Conservation (phyloP, 2,329 filamentous ascomycete genomes). For the Colletotrichum camelliae region DNA sequence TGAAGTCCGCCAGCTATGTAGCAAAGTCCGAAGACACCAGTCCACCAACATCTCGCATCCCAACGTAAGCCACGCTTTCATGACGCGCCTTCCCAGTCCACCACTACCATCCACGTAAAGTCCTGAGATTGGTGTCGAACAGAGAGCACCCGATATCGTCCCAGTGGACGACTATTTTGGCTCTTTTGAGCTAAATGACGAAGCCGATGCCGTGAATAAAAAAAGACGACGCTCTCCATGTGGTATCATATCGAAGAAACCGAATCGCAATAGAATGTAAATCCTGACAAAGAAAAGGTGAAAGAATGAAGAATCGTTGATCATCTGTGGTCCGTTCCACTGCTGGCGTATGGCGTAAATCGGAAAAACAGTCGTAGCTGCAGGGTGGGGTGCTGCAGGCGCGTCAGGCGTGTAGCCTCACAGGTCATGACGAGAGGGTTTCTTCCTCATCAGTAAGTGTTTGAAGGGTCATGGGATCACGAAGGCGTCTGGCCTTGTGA, state of each 20-base stretch:
- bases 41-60: not conserved
- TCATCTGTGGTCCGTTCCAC: conserved; percentile 2
- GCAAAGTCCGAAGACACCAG: not conserved
- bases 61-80: not conserved
- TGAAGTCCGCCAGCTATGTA: not conserved
- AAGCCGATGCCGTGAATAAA: not conserved
- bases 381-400: not conserved
- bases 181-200: conserved; percentile 7
- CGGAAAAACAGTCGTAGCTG: not conserved
- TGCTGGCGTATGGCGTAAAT: not conserved
- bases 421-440: not conserved
- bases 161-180: not conserved
- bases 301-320: conserved; percentile 13
- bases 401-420: not conserved
- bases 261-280: conserved; percentile 12
- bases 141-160: not conserved
- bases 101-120: not conserved
- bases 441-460: conserved; percentile 16
- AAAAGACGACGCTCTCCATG: conserved; percentile 18
- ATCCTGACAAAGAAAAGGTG: conserved; percentile 4
- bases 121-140: not conserved
- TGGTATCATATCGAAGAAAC: conserved; percentile 24
- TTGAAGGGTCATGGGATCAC: conserved; percentile 22
- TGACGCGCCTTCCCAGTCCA: not conserved
- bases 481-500: conserved; percentile 44